Conservation (phyloP, 2,329 filamentous ascomycete species). For the Corynespora cassiicola region DNA sequence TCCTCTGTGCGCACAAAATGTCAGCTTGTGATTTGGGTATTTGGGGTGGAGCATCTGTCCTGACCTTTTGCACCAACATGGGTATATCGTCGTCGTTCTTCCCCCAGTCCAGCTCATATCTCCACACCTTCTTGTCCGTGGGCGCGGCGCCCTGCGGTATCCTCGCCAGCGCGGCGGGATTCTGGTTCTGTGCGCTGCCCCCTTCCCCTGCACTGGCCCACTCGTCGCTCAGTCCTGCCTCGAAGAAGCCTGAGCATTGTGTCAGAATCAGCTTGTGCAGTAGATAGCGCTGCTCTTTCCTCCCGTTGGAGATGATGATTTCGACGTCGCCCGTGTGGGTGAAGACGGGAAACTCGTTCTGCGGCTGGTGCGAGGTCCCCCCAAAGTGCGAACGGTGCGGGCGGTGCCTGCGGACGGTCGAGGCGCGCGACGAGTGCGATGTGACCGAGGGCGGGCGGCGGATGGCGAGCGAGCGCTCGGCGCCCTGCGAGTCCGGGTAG, state of each 20-base stretch:
- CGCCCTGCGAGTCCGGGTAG: slow-evolving; percentile 61
- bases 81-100: slow-evolving; percentile 75
- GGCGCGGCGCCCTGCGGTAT: slow-evolving; percentile 47
- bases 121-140: slow-evolving; percentile 71
- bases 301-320: slow-evolving; percentile 74
- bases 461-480: slow-evolving; percentile 62
- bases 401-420: slow-evolving; percentile 67
- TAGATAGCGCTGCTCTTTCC: slow-evolving; percentile 81
- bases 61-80: slow-evolving; percentile 83
- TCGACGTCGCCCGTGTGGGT: slow-evolving; percentile 91
- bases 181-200: slow-evolving; percentile 27
- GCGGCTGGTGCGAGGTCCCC: slow-evolving; percentile 68
- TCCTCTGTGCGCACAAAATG: slow-evolving; percentile 33
- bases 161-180: slow-evolving; percentile 44
- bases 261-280: slow-evolving; percentile 86
- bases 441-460: slow-evolving; percentile 70
- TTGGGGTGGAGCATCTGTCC: too few species aligned
- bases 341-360: slow-evolving; percentile 94
- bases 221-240: slow-evolving; percentile 80
- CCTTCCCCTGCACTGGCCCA: slow-evolving; percentile 65
- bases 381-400: slow-evolving; percentile 84
- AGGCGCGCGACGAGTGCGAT: slow-evolving; percentile 61
- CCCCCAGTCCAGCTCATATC: slow-evolving; percentile 85
- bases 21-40: too few species aligned
- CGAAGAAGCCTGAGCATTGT: slow-evolving; percentile 93